Evolutionary conservation across 768 basidiomycete genomes (phyloP), one percentile per base, ranked within the genome.

Genomic region (Auricularia auricula-judae): DNA sequence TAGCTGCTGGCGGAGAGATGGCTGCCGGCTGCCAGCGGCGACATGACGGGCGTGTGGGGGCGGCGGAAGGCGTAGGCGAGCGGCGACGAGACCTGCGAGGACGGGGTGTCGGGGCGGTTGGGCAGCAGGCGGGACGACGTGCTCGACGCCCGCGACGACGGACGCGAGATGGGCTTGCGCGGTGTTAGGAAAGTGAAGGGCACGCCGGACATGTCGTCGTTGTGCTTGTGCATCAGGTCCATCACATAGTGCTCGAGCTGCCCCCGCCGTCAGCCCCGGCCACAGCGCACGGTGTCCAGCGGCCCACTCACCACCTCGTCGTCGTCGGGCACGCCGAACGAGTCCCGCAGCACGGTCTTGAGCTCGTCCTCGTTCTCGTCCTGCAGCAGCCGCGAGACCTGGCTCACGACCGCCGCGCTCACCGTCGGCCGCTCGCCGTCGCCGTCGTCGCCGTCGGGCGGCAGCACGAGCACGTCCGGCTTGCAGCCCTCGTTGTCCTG

Each of bases 181-280:
- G 89, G 88, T 3, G 89, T 92, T 61, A 93, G 78, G 76, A 88
- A 90, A 64, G 91, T 77, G 72, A 93, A 93, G 0, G 90, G 89
- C 4, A 91, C 87, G 21, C 88, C 88, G 12, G 87, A 85, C 47
- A 88, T 77, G 77, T 91, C 87, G 81, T 96, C 93, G 66, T 85
- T 82, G 74, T 94, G 91, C 76, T 90, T 89, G 77, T 98, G 95
- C 95, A 98, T 97, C 67, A 97, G 82, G 72, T 96, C 93, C 21
- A 98, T 79, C 65, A 94, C 91, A 72, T 87, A 84, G 70, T 94
- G 89, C 72, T 97, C 94, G 67, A 93, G 78, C 88, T 91, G 69
- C 4, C 21, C 18, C n/a, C 14, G 61, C 34, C 16, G 3, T 63
- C 34, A 42, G 64, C 56, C 23, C 68, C 29, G 29, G 29, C 29